Conservation (phyloP, 2,329 filamentous ascomycete genomes). For the Diplocarpon mali region DNA sequence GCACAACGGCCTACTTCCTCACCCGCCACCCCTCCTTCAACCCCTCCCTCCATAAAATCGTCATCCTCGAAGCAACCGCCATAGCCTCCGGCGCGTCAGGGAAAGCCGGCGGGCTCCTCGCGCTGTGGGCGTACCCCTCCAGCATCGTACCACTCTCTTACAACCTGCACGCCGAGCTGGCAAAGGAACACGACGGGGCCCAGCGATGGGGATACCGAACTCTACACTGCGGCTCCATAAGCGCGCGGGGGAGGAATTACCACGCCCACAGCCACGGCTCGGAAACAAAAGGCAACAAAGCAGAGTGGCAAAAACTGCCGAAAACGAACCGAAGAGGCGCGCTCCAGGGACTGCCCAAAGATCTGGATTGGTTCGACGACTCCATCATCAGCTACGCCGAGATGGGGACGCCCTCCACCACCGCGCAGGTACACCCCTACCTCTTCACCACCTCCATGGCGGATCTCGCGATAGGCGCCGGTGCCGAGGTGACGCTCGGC, state of each 20-base stretch:
- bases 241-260: slow-evolving; percentile 18
- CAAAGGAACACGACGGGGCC: slow-evolving; percentile 70
- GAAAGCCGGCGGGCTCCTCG: slow-evolving; percentile 86
- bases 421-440: slow-evolving; percentile 87
- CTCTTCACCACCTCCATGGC: slow-evolving; percentile 84
- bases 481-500: slow-evolving; percentile 55
- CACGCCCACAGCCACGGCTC: background rate
- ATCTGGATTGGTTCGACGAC: slow-evolving; percentile 75
- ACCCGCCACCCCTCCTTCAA: slow-evolving; percentile 78
- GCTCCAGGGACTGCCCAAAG: slow-evolving; percentile 54
- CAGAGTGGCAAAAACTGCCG: slow-evolving; percentile 49
- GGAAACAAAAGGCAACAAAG: slow-evolving; percentile 8
- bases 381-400: slow-evolving; percentile 62
- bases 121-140: slow-evolving; percentile 80
- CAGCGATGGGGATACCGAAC: slow-evolving; percentile 78
- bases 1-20: slow-evolving; percentile 82
- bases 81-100: slow-evolving; percentile 89
- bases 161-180: slow-evolving; percentile 69
- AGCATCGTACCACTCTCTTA: slow-evolving; percentile 81
- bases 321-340: slow-evolving; percentile 43
- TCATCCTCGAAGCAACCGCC: slow-evolving; percentile 72
- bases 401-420: slow-evolving; percentile 73
- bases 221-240: slow-evolving; percentile 53
- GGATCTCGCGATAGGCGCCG: slow-evolving; percentile 57
- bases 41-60: slow-evolving; percentile 63